Base-by-base conservation (phyloP, 495 filamentous ascomycete genomes). In the Polyplosphaeria fusca region DNA sequence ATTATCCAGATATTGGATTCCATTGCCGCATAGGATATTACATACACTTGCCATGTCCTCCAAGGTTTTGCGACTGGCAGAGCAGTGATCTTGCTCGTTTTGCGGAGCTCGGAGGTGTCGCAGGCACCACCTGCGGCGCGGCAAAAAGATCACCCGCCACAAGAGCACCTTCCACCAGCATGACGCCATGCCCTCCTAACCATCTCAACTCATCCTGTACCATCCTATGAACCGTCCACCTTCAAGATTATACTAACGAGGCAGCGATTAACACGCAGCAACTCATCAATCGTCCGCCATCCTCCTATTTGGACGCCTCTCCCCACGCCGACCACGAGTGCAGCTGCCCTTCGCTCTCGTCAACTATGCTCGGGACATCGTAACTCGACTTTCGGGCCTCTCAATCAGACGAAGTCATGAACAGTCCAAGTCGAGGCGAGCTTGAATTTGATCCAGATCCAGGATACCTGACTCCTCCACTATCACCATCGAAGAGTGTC, bases 331-430 rank as follows among this genome's bases (percentile, higher is more conserved):
- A 42, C 41, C 5, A 28, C 32, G n/a, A 16, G 55, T 59, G 54
- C 49, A 22, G 55, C 43, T 55, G 50, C 42, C 60, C 24, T 44
- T 58, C 60, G 49, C 61, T 60, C 61, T 55, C 44, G 28, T 49
- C 24, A 50, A 54, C 40, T 41, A 60, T 60, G 56, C 4, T 49
- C 24, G 35, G 28, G 28, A 52, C 27, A 12, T 45, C 16, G 45
- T 51, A 55, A 22, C 54, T 53, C 40, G 27, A 23, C 40, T n/a
- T n/a, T n/a, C n/a, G n/a, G n/a, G n/a, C n/a, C n/a, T n/a, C n/a
- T n/a, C n/a, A n/a, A n/a, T n/a, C n/a, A n/a, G n/a, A n/a, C n/a
- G n/a, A n/a, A n/a, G n/a, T n/a, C n/a, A n/a, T n/a, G n/a, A n/a
- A n/a, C n/a, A n/a, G n/a, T n/a, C n/a, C n/a, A n/a, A n/a, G n/a